phyloP scores from a whole-genome alignment of 257 asterid genomes.

The Ballota nigra region DNA sequence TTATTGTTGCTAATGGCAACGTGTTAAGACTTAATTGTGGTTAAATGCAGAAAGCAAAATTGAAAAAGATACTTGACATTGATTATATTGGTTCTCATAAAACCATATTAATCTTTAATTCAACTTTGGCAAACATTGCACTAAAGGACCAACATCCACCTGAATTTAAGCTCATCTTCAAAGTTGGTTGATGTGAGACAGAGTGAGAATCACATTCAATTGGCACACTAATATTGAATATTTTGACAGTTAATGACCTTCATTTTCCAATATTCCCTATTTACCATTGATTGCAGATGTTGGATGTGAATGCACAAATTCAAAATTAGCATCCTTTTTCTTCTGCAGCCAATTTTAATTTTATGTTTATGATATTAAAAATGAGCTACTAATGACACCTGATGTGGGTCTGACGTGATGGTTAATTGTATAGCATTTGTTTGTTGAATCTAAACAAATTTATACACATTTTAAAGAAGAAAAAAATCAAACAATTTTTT shows the following conservation, averaged over 20 bases:
- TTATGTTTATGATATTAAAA: no score
- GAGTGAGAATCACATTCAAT: background rate
- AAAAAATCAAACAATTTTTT: no score
- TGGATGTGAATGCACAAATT: constrained; percentile 4
- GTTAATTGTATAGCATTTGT: no score
- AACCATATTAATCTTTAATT: constrained; percentile 1
- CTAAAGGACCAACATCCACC: constrained; percentile 13
- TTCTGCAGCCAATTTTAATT: no score
- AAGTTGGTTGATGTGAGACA: constrained; percentile 12
- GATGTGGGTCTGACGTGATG: no score
- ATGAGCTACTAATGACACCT: no score
- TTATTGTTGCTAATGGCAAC: constrained; percentile 23
- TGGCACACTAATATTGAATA: constrained; percentile 25
- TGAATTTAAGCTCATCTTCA: background rate
- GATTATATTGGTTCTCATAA: background rate
- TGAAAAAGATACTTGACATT: background rate
- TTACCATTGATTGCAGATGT: constrained; percentile 4
- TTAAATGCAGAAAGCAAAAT: constrained; percentile 20
- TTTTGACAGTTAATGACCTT: background rate
- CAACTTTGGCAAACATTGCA: constrained; percentile 18
- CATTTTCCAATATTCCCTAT: background rate
- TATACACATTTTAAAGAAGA: no score
- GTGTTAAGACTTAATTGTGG: constrained; percentile 29
- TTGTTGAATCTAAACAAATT: no score
- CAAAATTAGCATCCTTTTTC: background rate